Percentiles rank a stretch among this genome's conserved stretches.
Conservation (phyloP, 2,329 filamentous ascomycete species). For the Botrytis fragariae region DNA sequence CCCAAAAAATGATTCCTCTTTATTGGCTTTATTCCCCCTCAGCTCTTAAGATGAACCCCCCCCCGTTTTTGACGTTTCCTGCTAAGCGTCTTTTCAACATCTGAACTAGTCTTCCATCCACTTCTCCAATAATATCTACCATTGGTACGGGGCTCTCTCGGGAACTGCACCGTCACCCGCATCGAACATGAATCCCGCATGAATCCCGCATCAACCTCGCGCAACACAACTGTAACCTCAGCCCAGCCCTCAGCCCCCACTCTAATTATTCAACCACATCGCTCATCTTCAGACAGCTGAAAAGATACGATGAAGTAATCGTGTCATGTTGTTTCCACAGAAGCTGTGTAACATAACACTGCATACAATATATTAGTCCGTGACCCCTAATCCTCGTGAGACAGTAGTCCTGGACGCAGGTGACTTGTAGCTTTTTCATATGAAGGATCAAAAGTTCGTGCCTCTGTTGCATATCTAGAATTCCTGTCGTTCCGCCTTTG, state of each 20-base stretch:
- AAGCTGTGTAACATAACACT: background rate
- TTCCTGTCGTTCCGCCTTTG: constrained; percentile 3
- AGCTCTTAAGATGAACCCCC: background rate
- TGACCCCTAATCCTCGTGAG: background rate
- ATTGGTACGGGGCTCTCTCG: background rate
- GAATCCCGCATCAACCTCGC: background rate
- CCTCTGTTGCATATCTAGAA: constrained; percentile 6
- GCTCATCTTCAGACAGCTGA: background rate
- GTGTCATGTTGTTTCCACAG: background rate
- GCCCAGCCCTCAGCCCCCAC: background rate
- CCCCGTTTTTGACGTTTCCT: background rate
- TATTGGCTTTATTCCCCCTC: background rate
- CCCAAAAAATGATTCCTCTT: background rate
- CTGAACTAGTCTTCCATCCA: background rate
- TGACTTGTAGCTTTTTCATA: background rate
- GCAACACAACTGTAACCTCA: background rate
- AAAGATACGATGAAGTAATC: background rate
- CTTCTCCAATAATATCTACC: background rate
- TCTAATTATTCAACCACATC: background rate
- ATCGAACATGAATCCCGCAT: background rate
- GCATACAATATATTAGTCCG: background rate
- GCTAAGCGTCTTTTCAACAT: background rate
- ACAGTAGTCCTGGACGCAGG: background rate
- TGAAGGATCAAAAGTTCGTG: background rate
- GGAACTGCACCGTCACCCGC: background rate